Evolutionary conservation across 441 rosid species (phyloP).

Genomic region (Aleurites moluccanus): DNA sequence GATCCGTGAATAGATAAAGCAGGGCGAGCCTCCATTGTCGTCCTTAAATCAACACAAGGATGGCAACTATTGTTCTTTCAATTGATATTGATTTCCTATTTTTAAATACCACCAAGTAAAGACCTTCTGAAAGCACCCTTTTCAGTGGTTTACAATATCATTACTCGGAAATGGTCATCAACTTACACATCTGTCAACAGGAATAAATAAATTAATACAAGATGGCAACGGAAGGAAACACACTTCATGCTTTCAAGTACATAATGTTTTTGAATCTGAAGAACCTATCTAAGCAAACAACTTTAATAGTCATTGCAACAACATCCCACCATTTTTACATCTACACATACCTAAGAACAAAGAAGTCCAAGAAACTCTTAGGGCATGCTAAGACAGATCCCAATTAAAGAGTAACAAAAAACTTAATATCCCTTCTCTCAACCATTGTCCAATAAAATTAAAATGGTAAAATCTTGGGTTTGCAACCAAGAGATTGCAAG

Average conservation of each 20-base stretch:
- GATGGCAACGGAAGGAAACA: conserved; percentile 5
- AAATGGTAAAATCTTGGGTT: too few relatives aligned
- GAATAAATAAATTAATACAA: conserved; percentile 11
- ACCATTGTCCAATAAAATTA: not conserved
- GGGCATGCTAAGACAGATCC: not conserved
- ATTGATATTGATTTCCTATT: conserved; percentile 9
- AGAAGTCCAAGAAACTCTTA: not conserved
- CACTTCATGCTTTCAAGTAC: not conserved
- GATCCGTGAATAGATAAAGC: conserved; percentile 59
- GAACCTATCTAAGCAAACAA: not conserved
- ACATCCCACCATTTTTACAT: not conserved
- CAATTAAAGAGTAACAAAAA: not conserved
- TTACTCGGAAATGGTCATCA: conserved; percentile 30
- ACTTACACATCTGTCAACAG: conserved; percentile 31
- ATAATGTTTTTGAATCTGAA: not conserved
- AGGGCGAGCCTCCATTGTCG: conserved; percentile 77
- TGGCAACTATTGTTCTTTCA: conserved; percentile 17
- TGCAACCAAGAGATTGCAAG: conserved; percentile 4
- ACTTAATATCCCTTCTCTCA: too few relatives aligned
- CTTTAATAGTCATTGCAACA: not conserved
- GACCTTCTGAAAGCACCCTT: conserved; percentile 27
- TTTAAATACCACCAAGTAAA: conserved; percentile 23
- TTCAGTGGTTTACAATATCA: conserved; percentile 24
- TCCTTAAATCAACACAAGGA: conserved; percentile 39
- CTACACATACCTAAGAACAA: not conserved